A percentile compares a stretch with the other conserved stretches of the same genome.
phyloP scores from a whole-genome alignment of 2,329 filamentous ascomycete species.

The Scedosporium minutisporum region DNA sequence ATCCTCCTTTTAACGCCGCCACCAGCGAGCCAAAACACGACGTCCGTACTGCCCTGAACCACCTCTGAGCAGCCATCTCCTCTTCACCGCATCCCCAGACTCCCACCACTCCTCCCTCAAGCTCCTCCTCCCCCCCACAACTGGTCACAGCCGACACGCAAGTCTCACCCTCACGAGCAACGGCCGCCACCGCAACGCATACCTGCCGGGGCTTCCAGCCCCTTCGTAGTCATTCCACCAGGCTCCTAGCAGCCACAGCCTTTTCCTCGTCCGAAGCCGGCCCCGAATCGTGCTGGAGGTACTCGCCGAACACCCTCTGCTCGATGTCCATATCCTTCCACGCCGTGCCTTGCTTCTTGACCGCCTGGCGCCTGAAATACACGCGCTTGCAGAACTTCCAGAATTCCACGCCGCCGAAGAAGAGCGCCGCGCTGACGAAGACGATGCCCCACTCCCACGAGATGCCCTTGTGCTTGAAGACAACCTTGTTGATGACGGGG shows the following conservation, averaged over 20 bases:
- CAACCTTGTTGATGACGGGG: conserved; percentile 46
- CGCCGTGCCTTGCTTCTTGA: conserved; percentile 14
- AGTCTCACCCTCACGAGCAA: neutral
- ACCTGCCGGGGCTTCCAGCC: conserved; percentile 11
- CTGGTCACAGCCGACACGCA: neutral
- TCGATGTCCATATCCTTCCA: conserved; percentile 30
- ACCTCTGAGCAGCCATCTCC: neutral
- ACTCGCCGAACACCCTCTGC: conserved; percentile 29
- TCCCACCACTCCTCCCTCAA: neutral
- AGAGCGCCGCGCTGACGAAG: conserved; percentile 41
- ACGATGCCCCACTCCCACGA: conserved; percentile 56
- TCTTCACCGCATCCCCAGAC: neutral
- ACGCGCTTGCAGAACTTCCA: conserved; percentile 52
- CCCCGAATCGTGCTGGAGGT: conserved; percentile 14
- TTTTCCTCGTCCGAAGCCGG: conserved; percentile 1
- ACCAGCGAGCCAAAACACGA: no score
- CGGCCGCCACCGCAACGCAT: neutral
- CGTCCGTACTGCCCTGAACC: neutral
- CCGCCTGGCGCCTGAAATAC: conserved; percentile 21
- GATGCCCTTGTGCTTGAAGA: conserved; percentile 53
- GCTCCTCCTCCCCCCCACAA: neutral
- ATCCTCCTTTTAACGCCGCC: neutral
- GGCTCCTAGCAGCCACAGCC: conserved; percentile 6
- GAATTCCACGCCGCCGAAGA: conserved; percentile 47
- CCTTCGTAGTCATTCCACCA: conserved; percentile 12